phyloP scores from a whole-genome alignment of 2,329 filamentous ascomycete genomes.

The Niveomyces coronatus region DNA sequence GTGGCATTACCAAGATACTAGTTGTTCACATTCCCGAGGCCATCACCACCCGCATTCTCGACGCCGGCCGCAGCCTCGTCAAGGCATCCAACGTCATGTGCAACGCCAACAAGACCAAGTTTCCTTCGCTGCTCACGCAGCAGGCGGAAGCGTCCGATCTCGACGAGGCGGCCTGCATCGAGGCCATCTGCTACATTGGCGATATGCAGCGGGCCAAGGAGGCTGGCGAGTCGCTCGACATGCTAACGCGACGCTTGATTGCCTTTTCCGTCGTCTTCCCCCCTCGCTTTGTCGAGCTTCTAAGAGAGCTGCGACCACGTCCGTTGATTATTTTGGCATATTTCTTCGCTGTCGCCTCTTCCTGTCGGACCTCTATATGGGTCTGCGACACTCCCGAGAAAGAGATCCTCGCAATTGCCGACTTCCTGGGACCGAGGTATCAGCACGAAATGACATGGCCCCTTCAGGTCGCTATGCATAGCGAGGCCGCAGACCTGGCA shows the following conservation, averaged over 20 bases:
- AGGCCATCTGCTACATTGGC: slow-evolving; percentile 12
- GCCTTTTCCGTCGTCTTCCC: slow-evolving; percentile 15
- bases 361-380: slow-evolving; percentile 11
- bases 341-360: slow-evolving; percentile 14
- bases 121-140: slow-evolving; percentile 11
- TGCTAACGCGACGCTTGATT: slow-evolving; percentile 13
- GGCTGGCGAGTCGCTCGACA: slow-evolving; percentile 10
- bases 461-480: background rate
- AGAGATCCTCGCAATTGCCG: slow-evolving; percentile 10
- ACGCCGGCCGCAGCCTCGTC: slow-evolving; percentile 8
- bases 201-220: slow-evolving; percentile 12
- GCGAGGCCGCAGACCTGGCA: background rate
- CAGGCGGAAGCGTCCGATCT: slow-evolving; percentile 4
- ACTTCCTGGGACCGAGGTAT: slow-evolving; percentile 5
- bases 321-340: slow-evolving; percentile 16
- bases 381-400: slow-evolving; percentile 9
- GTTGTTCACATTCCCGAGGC: slow-evolving; percentile 10
- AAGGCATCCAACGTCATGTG: slow-evolving; percentile 8
- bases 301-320: slow-evolving; percentile 13
- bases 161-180: slow-evolving; percentile 13
- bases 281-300: slow-evolving; percentile 11
- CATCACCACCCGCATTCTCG: slow-evolving; percentile 12
- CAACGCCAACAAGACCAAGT: slow-evolving; percentile 1
- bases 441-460: slow-evolving; percentile 11
- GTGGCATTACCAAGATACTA: slow-evolving; percentile 10